Percentiles rank a stretch among this genome's conserved stretches.
Conservation (phyloP, 2,329 filamentous ascomycete species). For the Colletotrichum australisinense region DNA sequence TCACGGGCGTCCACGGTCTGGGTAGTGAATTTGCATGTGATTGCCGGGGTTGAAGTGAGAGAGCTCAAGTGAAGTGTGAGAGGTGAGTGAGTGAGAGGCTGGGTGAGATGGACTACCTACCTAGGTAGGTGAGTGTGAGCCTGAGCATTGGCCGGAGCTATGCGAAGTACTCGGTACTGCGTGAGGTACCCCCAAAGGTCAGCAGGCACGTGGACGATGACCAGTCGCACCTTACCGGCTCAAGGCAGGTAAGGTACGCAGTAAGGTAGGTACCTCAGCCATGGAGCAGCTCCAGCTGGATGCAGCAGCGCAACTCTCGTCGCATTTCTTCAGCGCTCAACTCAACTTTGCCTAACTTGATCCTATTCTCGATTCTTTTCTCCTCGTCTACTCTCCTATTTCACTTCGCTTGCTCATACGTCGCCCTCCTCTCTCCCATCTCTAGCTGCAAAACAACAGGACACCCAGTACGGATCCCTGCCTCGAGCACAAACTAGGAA, state of each 20-base stretch:
- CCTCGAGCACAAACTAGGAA: neutral
- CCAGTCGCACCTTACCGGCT: no score
- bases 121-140: no score
- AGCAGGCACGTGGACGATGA: neutral
- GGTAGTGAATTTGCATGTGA: constrained; percentile 28
- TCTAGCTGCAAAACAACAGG: neutral
- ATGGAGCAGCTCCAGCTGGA: neutral
- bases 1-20: neutral
- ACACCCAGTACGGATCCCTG: neutral
- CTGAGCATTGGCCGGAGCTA: neutral
- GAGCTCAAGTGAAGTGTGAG: neutral
- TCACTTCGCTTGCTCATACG: neutral
- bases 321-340: neutral
- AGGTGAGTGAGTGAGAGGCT: neutral
- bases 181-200: no score
- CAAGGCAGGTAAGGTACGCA: no score
- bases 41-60: constrained; percentile 12
- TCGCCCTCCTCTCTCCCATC: neutral
- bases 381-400: neutral
- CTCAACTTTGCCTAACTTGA: neutral
- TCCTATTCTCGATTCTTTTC: neutral
- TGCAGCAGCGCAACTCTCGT: neutral
- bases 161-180: no score
- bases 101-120: neutral
- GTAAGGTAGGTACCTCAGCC: neutral